Base-by-base conservation (phyloP, 768 basidiomycete genomes). In the Vararia minispora region DNA sequence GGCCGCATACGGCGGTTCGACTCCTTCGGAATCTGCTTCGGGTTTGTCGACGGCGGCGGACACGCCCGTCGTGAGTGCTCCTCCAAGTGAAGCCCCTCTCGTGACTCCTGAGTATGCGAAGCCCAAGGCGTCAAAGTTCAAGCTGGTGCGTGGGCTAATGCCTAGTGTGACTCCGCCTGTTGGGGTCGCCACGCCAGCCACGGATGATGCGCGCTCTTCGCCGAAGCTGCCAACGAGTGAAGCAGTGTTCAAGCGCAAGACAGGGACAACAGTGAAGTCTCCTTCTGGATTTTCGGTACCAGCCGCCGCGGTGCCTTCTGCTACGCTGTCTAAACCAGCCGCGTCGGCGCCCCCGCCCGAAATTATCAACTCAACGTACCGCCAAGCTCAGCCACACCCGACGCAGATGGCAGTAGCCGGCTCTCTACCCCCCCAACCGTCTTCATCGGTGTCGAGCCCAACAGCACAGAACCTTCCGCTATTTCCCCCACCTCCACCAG, bases 121-220 rank as follows among this genome's bases (percentile, higher is more conserved):
- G 7, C 39, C 38, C 17, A 48, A 36, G 28, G 18, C 4, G 18
- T 40, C 43, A 3, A 53, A 53, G 33, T 56, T 55, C 50, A 58
- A 54, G 35, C 31, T 50, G 21, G 34, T 45, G 12, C 28, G 48
- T 12, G 27, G 32, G 28, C 31, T 18, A 37, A 28, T 28, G 21
- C 29, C 30, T 33, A 32, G 30, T 36, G 29, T 10, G 14, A 29
- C 27, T 29, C 20, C 40, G 24, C 34, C 17, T 12, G 13, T 17
- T 24, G n/a, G 34, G 24, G 26, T 45, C 33, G 36, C n/a, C 30
- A 58, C 56, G 1, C 56, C 56, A 1, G 21, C 39, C 3, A 29
- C 38, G 12, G 39, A 7, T 4, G 25, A 18, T 8, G 44, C 42
- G 12, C 45, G 55, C 3, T 53, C 54, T 2, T 54, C 52, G 5